Evolutionary conservation across 106 monocot genomes (phyloP).

Genomic region (Amphibolis antarctica): DNA sequence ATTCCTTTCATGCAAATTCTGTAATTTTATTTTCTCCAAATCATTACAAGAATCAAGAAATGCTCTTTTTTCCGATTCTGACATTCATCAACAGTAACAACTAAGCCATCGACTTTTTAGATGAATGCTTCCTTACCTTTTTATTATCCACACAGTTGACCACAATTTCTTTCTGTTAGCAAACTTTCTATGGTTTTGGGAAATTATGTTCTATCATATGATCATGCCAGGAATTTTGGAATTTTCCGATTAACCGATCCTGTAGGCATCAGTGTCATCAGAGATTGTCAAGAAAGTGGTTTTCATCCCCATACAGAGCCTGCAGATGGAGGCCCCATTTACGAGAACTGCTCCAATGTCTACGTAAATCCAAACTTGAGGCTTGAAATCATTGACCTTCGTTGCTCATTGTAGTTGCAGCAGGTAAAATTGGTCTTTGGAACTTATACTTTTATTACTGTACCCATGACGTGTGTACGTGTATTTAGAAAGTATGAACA

Average conservation of each 20-base stretch:
- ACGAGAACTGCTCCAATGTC: slow-evolving; percentile 81
- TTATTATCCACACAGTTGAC: background rate
- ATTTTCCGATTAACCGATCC: slow-evolving; percentile 16
- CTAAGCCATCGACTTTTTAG: too few species aligned
- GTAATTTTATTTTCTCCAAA: too few species aligned
- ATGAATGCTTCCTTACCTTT: too few species aligned
- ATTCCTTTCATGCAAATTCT: too few species aligned
- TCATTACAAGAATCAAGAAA: too few species aligned
- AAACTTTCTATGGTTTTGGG: background rate
- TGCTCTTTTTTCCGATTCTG: too few species aligned
- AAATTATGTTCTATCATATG: background rate
- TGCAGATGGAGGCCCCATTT: slow-evolving; percentile 67
- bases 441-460: too few species aligned
- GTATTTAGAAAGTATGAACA: too few species aligned
- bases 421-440: too few species aligned
- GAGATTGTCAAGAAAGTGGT: slow-evolving; percentile 73
- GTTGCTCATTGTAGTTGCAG: slow-evolving; percentile 7
- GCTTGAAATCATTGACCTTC: slow-evolving; percentile 71
- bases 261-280: slow-evolving; percentile 40
- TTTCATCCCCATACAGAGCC: slow-evolving; percentile 86
- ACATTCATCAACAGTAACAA: too few species aligned
- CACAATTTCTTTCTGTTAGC: background rate
- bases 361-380: slow-evolving; percentile 58
- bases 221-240: slow-evolving; percentile 11
- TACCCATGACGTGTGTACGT: too few species aligned